Evolutionary conservation across 805 yeast species (phyloP).

Genomic region (Ogataea trehalophila): DNA sequence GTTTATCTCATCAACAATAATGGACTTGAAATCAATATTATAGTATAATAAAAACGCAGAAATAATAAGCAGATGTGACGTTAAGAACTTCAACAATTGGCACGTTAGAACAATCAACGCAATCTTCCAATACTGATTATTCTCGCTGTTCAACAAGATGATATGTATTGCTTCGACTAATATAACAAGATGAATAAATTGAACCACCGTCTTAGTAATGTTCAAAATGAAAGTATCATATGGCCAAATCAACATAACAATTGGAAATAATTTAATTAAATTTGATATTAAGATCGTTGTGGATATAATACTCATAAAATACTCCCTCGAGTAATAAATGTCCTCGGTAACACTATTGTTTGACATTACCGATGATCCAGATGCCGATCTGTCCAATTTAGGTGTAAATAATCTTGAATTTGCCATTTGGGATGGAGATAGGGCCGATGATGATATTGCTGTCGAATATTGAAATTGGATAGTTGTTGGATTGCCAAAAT

Average conservation of each 20-base stretch:
- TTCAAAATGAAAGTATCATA: constrained; percentile 70
- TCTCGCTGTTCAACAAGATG: constrained; percentile 21
- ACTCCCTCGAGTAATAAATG: constrained; percentile 32
- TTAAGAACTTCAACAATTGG: constrained; percentile 18
- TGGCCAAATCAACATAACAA: constrained; percentile 94
- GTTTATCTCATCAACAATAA: constrained; percentile 22
- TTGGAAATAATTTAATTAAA: constrained; percentile 79
- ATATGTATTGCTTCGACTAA: constrained; percentile 30
- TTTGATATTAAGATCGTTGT: constrained; percentile 72
- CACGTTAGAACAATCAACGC: constrained; percentile 21
- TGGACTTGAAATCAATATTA: constrained; percentile 14
- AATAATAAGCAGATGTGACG: constrained; percentile 18
- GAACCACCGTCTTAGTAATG: constrained; percentile 29
- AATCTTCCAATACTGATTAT: constrained; percentile 28
- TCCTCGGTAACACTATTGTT: constrained; percentile 10
- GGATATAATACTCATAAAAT: constrained; percentile 41
- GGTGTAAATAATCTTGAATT: not conserved
- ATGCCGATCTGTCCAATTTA: constrained; percentile 1
- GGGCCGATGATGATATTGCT: constrained; percentile 2
- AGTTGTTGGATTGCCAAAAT: constrained; percentile 26
- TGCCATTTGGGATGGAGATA: not conserved
- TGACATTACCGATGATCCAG: constrained; percentile 1
- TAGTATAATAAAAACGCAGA: constrained; percentile 18
- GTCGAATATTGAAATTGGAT: constrained; percentile 15
- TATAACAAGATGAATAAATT: constrained; percentile 27